Percentiles rank a stretch among this genome's conserved stretches.
Evolutionary conservation across 2,329 filamentous ascomycete genomes (phyloP).

Genomic region (Talaromyces amestolkiae): DNA sequence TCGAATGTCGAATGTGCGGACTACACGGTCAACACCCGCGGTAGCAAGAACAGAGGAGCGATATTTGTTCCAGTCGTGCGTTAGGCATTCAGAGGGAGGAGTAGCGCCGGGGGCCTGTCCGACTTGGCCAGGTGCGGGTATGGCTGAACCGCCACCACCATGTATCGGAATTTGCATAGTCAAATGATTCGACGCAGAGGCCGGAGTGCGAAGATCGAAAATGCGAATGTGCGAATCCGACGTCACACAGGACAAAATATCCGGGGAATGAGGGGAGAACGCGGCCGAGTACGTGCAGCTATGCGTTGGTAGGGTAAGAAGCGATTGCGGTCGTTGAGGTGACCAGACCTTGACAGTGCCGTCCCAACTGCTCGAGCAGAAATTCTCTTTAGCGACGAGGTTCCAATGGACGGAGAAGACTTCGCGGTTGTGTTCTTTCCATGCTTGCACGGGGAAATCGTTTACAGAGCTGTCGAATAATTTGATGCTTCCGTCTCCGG

Average conservation of each 20-base stretch:
- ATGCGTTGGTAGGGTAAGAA: conserved; percentile 85
- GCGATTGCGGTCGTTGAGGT: conserved; percentile 68
- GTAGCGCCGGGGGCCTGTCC: conserved; percentile 37
- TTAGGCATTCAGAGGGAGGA: conserved; percentile 78
- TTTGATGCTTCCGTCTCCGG: conserved; percentile 91
- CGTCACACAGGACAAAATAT: conserved; percentile 80
- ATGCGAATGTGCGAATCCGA: conserved; percentile 86
- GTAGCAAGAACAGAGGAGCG: conserved; percentile 78
- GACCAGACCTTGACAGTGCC: conserved; percentile 96
- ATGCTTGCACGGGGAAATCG: conserved; percentile 85
- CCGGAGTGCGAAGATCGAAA: conserved; percentile 86
- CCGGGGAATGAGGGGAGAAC: conserved; percentile 84
- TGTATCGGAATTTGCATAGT: conserved; percentile 81
- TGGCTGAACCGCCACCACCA: conserved; percentile 62
- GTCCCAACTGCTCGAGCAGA: conserved; percentile 92
- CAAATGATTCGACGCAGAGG: conserved; percentile 83
- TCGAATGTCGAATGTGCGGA: conserved; percentile 88
- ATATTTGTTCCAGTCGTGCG: conserved; percentile 99
- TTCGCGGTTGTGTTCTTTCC: conserved; percentile 90
- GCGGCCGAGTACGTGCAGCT: conserved; percentile 91
- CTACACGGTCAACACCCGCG: conserved; percentile 79
- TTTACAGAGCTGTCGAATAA: conserved; percentile 81
- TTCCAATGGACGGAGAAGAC: conserved; percentile 94
- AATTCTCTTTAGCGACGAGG: conserved; percentile 82
- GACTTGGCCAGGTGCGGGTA: conserved; percentile 39